Conservation (phyloP, 1,284 basidiomycete genomes). For the Cronartium ribicola region DNA sequence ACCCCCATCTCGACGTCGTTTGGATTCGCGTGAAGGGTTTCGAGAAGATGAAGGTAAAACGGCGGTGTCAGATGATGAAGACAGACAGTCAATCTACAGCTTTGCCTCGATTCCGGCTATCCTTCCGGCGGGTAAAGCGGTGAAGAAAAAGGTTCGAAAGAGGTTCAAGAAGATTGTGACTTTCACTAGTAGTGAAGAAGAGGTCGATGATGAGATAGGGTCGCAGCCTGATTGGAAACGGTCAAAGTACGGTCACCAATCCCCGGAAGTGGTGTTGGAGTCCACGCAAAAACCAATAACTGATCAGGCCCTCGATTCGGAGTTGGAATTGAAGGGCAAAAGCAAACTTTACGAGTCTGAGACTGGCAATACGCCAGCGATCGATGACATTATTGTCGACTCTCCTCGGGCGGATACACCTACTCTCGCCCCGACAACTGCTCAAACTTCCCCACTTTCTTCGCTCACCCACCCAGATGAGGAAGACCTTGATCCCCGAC, state of each 20-base stretch:
- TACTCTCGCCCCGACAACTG: neutral
- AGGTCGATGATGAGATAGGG: conserved; percentile 48
- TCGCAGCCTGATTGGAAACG: conserved; percentile 46
- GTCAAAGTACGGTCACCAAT: conserved; percentile 43
- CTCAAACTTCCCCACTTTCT: neutral
- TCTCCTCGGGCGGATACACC: conserved; percentile 4
- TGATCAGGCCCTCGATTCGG: too few species aligned
- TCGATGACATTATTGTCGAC: neutral
- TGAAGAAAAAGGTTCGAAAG: conserved; percentile 16
- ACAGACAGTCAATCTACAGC: neutral
- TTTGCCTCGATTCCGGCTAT: neutral
- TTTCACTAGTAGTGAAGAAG: conserved; percentile 50
- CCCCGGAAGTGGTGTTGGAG: conserved; percentile 49
- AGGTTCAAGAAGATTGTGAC: conserved; percentile 42
- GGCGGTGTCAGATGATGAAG: conserved; percentile 7
- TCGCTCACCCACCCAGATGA: conserved; percentile 3
- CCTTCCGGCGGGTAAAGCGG: neutral
- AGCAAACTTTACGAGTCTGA: neutral
- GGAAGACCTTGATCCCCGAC: neutral
- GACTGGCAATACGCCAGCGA: neutral
- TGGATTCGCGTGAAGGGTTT: neutral
- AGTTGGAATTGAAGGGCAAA: neutral
- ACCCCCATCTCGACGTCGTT: neutral
- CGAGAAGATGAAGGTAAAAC: neutral
- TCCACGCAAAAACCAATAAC: neutral